A percentile compares a stretch with the other conserved stretches of the same genome.
Evolutionary conservation across 1,284 basidiomycete genomes (phyloP).

Genomic region (Mrakiaceae sp.): DNA sequence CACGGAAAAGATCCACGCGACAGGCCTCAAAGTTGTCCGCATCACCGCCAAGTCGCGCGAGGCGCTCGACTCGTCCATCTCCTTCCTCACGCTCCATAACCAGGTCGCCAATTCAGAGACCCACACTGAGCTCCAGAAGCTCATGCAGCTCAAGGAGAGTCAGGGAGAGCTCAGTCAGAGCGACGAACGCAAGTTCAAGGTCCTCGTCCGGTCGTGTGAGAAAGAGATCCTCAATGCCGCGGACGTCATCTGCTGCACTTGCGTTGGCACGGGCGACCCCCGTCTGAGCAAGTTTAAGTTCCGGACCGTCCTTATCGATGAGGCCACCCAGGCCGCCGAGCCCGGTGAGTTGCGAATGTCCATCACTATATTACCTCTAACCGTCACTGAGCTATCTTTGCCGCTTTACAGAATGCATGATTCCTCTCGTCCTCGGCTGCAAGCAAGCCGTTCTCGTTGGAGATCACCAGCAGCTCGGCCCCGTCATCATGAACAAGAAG

Average conservation of each 20-base stretch:
- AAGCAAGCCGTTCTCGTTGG: slow-evolving; percentile 98
- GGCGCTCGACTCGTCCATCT: slow-evolving; percentile 84
- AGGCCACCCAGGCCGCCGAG: slow-evolving; percentile 96
- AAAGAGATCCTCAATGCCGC: slow-evolving; percentile 91
- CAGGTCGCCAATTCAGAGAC: slow-evolving; percentile 94
- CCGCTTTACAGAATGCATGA: slow-evolving; percentile 76
- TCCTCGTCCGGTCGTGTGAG: slow-evolving; percentile 85
- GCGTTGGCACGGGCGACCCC: slow-evolving; percentile 94
- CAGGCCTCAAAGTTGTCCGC: slow-evolving; percentile 94
- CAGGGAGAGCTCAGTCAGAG: slow-evolving; percentile 92
- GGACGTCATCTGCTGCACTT: slow-evolving; percentile 97
- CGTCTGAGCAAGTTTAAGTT: slow-evolving; percentile 94
- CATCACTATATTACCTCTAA: neutral
- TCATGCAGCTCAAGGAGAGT: slow-evolving; percentile 94
- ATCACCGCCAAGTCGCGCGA: slow-evolving; percentile 96
- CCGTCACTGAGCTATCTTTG: slow-evolving; percentile 18
- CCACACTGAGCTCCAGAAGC: slow-evolving; percentile 89
- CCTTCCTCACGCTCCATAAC: slow-evolving; percentile 89
- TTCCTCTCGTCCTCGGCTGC: slow-evolving; percentile 93
- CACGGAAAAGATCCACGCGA: slow-evolving; percentile 95
- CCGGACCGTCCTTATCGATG: slow-evolving; percentile 94
- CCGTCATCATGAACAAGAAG: slow-evolving; percentile 99
- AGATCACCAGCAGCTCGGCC: slow-evolving; percentile 95
- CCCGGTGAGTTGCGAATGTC: slow-evolving; percentile 52
- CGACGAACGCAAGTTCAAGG: slow-evolving; percentile 97